Evolutionary conservation across 768 basidiomycete genomes (phyloP), one percentile per base, ranked within the genome.

Genomic region (Tubosaeta sp.): DNA sequence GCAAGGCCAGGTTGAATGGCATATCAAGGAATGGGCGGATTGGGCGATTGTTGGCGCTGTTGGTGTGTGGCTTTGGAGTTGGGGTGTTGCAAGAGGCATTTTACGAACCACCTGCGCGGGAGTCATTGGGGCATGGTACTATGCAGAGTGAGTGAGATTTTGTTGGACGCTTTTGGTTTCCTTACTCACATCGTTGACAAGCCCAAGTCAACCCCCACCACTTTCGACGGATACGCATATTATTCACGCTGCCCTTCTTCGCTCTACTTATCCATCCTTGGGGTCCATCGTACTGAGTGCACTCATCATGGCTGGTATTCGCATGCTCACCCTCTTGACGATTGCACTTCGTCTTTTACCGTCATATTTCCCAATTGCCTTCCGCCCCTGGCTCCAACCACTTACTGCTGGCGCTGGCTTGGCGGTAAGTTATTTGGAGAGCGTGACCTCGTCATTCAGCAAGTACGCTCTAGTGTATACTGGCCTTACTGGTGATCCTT

Each of bases 81-180:
- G 86, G 80, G 81, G 79, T 10, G 85, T 97, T 6, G 83, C 88
- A 17, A 77, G 92, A 37, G 93, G 93, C 2, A 65, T 91, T 2
- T 70, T 93, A 41, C 76, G 91, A 7, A 88, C 86, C 49, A 81
- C 84, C 3, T 82, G 84, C 51, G 85, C 91, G 0, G 86, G 85
- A 29, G 89, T 94, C 5, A 81, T 97, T 32, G 94, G 92, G 2
- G 84, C 86, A 42, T 97, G 94, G 94, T 97, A 95, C 65, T 95
- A 91, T 70, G 66, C 80, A 27, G 75, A 82, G 79, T 85, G 59
- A 62, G 82, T 49, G 11, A 26, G 9, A 6, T 44, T 29, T 44
- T 26, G 11, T 34, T 25, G n/a, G 44, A 13, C 26, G 38, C 51
- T 14, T 1, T 22, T n/a, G 6, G 47, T 44, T 22, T 35, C 11